Evolutionary conservation across 2,329 filamentous ascomycete genomes (phyloP).

Genomic region (Verticillium alfalfae): DNA sequence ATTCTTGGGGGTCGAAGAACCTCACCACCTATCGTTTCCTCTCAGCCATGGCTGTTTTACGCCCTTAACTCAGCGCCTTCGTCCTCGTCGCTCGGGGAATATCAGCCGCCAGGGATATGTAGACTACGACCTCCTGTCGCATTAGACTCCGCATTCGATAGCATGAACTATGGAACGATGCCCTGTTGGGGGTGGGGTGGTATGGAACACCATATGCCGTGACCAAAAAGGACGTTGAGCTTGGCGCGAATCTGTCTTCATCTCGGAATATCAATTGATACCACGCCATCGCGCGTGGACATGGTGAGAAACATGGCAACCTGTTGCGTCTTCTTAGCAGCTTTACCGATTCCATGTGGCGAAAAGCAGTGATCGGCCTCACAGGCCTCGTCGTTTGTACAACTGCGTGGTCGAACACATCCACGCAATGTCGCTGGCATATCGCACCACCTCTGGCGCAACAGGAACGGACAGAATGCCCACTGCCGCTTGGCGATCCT

Average conservation of each 20-base stretch:
- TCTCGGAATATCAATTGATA: background rate
- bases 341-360: background rate
- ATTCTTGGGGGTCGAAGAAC: too few species aligned
- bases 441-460: background rate
- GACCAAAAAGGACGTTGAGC: background rate
- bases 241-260: background rate
- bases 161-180: background rate
- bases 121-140: background rate
- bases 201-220: background rate
- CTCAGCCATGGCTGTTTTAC: too few species aligned
- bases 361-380: background rate
- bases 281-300: background rate
- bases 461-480: background rate
- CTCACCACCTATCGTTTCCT: too few species aligned
- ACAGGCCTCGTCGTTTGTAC: background rate
- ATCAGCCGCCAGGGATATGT: background rate
- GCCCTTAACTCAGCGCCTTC: background rate
- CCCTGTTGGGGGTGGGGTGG: background rate
- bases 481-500: background rate
- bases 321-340: too few species aligned
- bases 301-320: background rate
- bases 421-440: background rate
- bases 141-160: background rate
- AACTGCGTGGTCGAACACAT: background rate
- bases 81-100: background rate